phyloP scores from a whole-genome alignment of 257 asterid genomes.

The Solanum etuberosum region DNA sequence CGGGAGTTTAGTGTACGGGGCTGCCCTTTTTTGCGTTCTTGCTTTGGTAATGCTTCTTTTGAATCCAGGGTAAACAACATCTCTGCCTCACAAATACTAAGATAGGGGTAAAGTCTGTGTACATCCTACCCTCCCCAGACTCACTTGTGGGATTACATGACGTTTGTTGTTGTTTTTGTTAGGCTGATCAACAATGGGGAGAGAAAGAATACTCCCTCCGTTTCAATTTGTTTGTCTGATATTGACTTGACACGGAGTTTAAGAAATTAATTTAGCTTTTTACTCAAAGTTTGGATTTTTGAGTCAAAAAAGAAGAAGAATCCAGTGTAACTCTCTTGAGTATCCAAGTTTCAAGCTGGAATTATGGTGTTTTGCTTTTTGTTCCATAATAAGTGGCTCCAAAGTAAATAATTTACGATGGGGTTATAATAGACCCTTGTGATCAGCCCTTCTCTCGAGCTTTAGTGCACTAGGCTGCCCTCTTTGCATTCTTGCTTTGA shows the following conservation, averaged over 20 bases:
- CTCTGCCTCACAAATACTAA: not conserved
- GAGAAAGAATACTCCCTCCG: not conserved
- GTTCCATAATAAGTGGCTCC: not conserved
- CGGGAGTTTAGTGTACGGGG: not conserved
- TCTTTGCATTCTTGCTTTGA: not conserved
- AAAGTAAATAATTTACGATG: not conserved
- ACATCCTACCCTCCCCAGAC: not conserved
- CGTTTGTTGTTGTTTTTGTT: not conserved
- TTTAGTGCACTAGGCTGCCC: not conserved
- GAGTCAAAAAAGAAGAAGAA: not conserved
- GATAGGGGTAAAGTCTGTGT: rapidly evolving
- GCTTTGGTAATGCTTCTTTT: not conserved
- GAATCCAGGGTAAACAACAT: not conserved
- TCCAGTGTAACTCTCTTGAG: not conserved
- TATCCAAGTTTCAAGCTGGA: not conserved
- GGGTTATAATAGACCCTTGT: not conserved
- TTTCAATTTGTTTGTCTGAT: not conserved
- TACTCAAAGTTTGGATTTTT: not conserved
- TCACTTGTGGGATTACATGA: not conserved
- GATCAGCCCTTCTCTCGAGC: not conserved
- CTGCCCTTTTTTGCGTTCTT: not conserved
- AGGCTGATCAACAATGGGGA: not conserved
- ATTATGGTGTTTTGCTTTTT: not conserved
- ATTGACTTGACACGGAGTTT: not conserved
- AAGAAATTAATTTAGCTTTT: not conserved